Evolutionary conservation across 768 basidiomycete species (phyloP).

Genomic region (Trametes cinnabarina): DNA sequence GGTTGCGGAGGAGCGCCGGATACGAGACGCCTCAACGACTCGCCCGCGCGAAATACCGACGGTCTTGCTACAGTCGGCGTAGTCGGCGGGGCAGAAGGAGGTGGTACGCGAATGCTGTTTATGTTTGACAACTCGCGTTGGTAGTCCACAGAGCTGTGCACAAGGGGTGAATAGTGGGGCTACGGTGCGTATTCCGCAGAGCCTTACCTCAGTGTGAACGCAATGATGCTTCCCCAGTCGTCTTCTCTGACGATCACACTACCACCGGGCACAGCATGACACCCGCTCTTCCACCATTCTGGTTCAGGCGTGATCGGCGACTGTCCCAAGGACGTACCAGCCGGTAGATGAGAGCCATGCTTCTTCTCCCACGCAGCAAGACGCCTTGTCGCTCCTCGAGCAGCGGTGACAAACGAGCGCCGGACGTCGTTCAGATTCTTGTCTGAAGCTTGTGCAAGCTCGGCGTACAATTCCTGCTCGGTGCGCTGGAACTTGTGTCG

Average conservation of each 20-base stretch:
- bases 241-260: constrained; percentile 65
- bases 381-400: constrained; percentile 52
- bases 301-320: constrained; percentile 39
- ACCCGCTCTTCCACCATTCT: constrained; percentile 61
- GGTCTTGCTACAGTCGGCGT: constrained; percentile 33
- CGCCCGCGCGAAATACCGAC: constrained; percentile 48
- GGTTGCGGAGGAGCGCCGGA: constrained; percentile 36
- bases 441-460: constrained; percentile 47
- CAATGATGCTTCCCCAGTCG: constrained; percentile 78
- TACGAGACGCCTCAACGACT: constrained; percentile 50
- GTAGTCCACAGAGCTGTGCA: constrained; percentile 58
- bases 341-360: constrained; percentile 41
- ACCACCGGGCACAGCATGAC: constrained; percentile 64
- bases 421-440: constrained; percentile 60
- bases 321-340: constrained; percentile 18
- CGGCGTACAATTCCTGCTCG: constrained; percentile 58
- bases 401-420: constrained; percentile 51
- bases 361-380: constrained; percentile 64
- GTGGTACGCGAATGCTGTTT: constrained; percentile 7
- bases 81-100: constrained; percentile 16
- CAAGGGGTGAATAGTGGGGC: background rate
- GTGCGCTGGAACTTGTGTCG: constrained; percentile 56
- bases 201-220: constrained; percentile 66
- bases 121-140: constrained; percentile 39
- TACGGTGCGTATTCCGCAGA: background rate